Evolutionary conservation across 495 filamentous ascomycete genomes (phyloP).

Genomic region (Aspergillus incahuasiensis): DNA sequence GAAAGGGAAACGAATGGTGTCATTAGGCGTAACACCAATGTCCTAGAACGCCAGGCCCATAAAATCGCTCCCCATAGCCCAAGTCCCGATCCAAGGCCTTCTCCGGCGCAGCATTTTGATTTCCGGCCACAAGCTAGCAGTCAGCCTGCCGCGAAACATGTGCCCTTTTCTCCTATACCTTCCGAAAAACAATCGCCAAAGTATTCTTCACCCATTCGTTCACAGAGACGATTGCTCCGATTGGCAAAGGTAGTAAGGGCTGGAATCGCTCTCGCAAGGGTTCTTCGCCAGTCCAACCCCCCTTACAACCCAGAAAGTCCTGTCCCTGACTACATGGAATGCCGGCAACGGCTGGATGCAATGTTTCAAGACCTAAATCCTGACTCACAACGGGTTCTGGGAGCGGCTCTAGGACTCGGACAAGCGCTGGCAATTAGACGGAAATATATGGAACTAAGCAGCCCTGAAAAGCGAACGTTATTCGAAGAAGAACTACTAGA

Average conservation of each 20-base stretch:
- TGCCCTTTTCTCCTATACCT: not conserved
- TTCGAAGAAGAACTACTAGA: not conserved
- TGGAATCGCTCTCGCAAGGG: conserved; percentile 44
- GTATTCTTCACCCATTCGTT: not conserved
- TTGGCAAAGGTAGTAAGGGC: conserved; percentile 41
- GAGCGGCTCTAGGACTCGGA: conserved; percentile 44
- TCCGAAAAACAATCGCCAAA: not conserved
- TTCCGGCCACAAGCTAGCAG: not conserved
- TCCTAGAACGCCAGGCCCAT: conserved; percentile 7
- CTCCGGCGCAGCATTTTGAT: not conserved
- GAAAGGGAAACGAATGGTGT: conserved; percentile 28
- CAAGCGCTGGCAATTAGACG: conserved; percentile 43
- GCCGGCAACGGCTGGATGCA: conserved; percentile 34
- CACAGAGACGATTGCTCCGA: conserved; percentile 23
- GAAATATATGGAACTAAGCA: conserved; percentile 17
- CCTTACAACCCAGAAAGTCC: not conserved
- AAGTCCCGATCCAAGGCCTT: not conserved
- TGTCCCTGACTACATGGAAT: conserved; percentile 12
- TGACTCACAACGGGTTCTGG: conserved; percentile 39
- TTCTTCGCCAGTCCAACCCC: conserved; percentile 26
- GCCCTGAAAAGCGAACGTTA: not conserved
- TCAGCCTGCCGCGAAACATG: not conserved
- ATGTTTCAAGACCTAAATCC: conserved; percentile 44
- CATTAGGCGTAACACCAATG: conserved; percentile 29
- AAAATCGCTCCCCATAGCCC: not conserved